These are phyloP conservation scores for Amaranthus tricolor DNA, from an alignment of 179 eudicot genomes.

Conservation along the genomic window DNA sequence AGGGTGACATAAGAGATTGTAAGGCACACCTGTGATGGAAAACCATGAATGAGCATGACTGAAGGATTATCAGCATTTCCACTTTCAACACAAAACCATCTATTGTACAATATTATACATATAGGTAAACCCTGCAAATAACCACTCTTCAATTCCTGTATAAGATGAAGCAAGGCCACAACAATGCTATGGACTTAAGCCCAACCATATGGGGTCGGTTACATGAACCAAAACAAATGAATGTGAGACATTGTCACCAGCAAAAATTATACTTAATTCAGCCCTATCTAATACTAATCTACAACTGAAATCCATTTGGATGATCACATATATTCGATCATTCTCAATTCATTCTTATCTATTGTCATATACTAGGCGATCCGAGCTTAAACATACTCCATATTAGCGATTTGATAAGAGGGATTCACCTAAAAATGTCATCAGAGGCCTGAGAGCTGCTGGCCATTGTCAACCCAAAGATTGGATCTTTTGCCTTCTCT, in stretches of 20 bases:
- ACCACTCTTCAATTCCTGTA: constrained; percentile 66
- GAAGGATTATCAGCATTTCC: constrained; percentile 76
- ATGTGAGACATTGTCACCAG: too few species aligned
- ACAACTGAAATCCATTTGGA: not conserved
- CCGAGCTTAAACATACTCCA: too few species aligned
- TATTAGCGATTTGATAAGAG: constrained; percentile 5
- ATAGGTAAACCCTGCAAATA: constrained; percentile 72
- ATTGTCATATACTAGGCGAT: too few species aligned
- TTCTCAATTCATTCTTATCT: too few species aligned
- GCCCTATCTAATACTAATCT: too few species aligned
- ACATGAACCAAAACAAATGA: too few species aligned
- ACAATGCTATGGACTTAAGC: not conserved
- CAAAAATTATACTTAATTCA: too few species aligned
- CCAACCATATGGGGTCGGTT: too few species aligned
- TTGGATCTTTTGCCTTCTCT: constrained; percentile 91
- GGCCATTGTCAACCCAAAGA: constrained; percentile 89
- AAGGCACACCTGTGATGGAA: constrained; percentile 88
- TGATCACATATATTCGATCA: constrained; percentile 8
- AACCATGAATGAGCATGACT: constrained; percentile 82
- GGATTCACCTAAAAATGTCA: constrained; percentile 80
- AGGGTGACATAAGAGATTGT: constrained; percentile 18
- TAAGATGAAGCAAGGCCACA: constrained; percentile 32
- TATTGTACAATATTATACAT: constrained; percentile 63
- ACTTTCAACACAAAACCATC: constrained; percentile 97
- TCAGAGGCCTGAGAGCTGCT: constrained; percentile 78